phyloP scores from a whole-genome alignment of 805 yeast species.

The Candida mattraensis region DNA sequence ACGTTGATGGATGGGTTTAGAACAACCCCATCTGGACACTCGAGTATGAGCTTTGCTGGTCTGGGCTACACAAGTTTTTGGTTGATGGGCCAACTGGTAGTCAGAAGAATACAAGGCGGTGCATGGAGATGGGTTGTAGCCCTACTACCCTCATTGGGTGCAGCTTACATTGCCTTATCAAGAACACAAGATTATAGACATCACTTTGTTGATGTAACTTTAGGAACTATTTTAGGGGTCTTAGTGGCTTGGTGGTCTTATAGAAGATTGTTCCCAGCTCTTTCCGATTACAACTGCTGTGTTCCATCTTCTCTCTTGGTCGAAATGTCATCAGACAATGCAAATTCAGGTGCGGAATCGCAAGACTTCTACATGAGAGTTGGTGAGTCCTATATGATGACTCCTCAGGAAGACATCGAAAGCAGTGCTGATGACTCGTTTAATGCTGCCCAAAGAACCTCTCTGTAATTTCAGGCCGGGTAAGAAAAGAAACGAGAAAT shows the following conservation, averaged over 20 bases:
- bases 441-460: conserved; percentile 9
- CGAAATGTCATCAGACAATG: conserved; percentile 8
- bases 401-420: conserved; percentile 13
- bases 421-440: too few species aligned
- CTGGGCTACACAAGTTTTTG: conserved; percentile 63
- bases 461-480: conserved; percentile 4
- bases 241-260: conserved; percentile 59
- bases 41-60: conserved; percentile 69
- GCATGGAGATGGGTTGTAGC: conserved; percentile 62
- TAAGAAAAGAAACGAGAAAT: conserved; percentile 3
- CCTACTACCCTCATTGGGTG: conserved; percentile 60
- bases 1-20: conserved; percentile 68
- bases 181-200: conserved; percentile 93
- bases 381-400: conserved; percentile 14
- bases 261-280: conserved; percentile 49
- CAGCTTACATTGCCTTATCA: conserved; percentile 75
- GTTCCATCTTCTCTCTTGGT: conserved; percentile 37
- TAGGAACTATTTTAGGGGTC: conserved; percentile 71
- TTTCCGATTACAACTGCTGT: conserved; percentile 35
- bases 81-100: conserved; percentile 63
- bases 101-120: conserved; percentile 43
- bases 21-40: conserved; percentile 83
- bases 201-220: conserved; percentile 79
- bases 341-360: conserved; percentile 1
- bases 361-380: conserved; percentile 8